Conservation (phyloP, 163 green algal species). For the Chlorella variabilis region DNA sequence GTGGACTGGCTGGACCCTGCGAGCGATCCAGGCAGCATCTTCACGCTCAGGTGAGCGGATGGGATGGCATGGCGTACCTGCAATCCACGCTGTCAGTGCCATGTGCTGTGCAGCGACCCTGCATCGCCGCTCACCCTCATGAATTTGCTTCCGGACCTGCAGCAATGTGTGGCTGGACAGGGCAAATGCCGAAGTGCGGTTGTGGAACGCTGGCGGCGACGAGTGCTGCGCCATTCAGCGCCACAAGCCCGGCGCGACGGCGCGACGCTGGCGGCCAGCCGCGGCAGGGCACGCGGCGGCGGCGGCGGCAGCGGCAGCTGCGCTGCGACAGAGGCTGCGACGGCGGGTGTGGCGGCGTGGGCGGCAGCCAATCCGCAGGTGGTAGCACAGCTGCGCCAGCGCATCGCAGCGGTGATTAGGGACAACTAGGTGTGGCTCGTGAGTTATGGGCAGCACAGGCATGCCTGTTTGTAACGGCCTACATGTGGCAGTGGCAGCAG, state of each 20-base stretch:
- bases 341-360: constrained; percentile 19
- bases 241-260: not conserved
- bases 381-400: not conserved
- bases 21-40: constrained; percentile 5
- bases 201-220: constrained; percentile 13
- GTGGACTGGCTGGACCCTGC: constrained; percentile 22
- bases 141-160: no score
- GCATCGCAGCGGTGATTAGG: constrained; percentile 14
- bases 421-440: no score
- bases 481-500: no score
- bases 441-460: no score
- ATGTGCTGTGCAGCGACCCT: not conserved
- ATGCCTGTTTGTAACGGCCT: no score
- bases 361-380: not conserved
- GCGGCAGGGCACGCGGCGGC: not conserved
- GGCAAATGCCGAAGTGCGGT: not conserved
- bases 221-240: constrained; percentile 8
- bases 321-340: not conserved
- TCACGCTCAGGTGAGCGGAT: constrained; percentile 20
- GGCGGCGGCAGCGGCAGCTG: not conserved
- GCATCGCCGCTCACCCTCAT: no score
- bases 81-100: not conserved
- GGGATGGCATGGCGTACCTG: no score
- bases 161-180: not conserved
- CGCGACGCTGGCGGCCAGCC: not conserved